Evolutionary conservation across 2,329 filamentous ascomycete species (phyloP).

Genomic region (Trichoderma citrinoviride): DNA sequence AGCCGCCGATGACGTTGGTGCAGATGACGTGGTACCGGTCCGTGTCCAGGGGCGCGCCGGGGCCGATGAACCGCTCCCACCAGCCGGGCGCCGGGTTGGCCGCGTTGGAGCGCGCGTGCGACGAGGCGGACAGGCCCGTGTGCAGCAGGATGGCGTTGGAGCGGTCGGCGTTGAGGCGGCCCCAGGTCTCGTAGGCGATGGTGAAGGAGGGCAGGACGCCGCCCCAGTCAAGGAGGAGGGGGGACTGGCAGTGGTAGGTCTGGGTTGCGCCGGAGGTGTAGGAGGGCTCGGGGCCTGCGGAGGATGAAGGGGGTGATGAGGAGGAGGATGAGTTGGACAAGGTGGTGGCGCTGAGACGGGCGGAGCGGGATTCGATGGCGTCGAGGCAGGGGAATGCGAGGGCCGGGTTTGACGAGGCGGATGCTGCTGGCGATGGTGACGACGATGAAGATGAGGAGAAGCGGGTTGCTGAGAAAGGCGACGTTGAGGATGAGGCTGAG

Average conservation of each 20-base stretch:
- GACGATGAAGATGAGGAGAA: constrained; percentile 25
- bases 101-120: constrained; percentile 90
- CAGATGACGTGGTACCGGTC: constrained; percentile 91
- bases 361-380: constrained; percentile 74
- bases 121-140: constrained; percentile 94
- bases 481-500: constrained; percentile 34
- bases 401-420: constrained; percentile 68
- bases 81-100: constrained; percentile 85
- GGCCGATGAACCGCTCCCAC: constrained; percentile 99
- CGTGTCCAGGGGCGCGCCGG: constrained; percentile 80
- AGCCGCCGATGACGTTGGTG: constrained; percentile 94
- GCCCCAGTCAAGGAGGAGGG: constrained; percentile 89
- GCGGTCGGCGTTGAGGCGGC: constrained; percentile 71
- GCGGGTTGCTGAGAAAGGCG: background rate
- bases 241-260: constrained; percentile 68
- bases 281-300: constrained; percentile 76
- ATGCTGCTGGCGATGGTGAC: background rate
- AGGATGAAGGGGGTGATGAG: constrained; percentile 36
- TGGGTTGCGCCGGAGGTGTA: constrained; percentile 89
- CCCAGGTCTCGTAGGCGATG: constrained; percentile 93
- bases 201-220: constrained; percentile 86
- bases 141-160: constrained; percentile 90
- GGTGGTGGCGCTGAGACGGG: constrained; percentile 58
- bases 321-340: constrained; percentile 18
- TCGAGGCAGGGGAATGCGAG: constrained; percentile 90